Evolutionary conservation across 2,329 filamentous ascomycete genomes (phyloP).

Genomic region (Cercospora brassicicola): DNA sequence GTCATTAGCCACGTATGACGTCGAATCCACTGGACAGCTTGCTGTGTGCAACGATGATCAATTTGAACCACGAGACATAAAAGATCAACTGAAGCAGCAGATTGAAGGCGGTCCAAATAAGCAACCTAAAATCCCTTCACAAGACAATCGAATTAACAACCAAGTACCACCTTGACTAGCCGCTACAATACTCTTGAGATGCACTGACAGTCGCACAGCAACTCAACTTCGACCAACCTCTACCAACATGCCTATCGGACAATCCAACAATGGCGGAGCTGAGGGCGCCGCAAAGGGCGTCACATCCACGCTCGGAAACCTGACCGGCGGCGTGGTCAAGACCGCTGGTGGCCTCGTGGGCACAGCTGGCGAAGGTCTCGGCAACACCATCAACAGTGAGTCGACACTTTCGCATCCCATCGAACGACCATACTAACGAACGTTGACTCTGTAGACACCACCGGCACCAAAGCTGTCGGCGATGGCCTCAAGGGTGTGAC

Average conservation of each 20-base stretch:
- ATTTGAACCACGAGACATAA: not conserved
- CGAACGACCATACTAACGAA: not conserved
- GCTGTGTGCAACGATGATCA: not conserved
- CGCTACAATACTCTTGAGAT: not conserved
- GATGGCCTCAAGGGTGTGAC: constrained; percentile 46
- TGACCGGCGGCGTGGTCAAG: constrained; percentile 55
- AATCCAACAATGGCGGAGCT: constrained; percentile 26
- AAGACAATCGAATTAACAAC: not conserved
- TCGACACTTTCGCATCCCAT: not conserved
- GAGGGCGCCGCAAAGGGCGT: constrained; percentile 37
- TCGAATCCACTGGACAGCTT: constrained; percentile 1
- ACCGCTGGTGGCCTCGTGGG: constrained; percentile 57
- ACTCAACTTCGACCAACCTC: constrained; percentile 15
- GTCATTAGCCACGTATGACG: constrained; percentile 3
- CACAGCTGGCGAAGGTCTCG: constrained; percentile 47
- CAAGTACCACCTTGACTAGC: not conserved
- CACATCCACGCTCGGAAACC: constrained; percentile 49
- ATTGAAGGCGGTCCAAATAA: not conserved
- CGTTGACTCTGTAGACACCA: constrained; percentile 35
- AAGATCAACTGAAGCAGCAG: not conserved
- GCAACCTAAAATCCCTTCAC: not conserved
- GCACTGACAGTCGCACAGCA: constrained; percentile 17
- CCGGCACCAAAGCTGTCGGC: constrained; percentile 47
- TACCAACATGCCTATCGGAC: constrained; percentile 16
- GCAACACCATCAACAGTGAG: constrained; percentile 47